phyloP scores from a whole-genome alignment of 2,329 filamentous ascomycete species.

The Claviceps humidiphila region DNA sequence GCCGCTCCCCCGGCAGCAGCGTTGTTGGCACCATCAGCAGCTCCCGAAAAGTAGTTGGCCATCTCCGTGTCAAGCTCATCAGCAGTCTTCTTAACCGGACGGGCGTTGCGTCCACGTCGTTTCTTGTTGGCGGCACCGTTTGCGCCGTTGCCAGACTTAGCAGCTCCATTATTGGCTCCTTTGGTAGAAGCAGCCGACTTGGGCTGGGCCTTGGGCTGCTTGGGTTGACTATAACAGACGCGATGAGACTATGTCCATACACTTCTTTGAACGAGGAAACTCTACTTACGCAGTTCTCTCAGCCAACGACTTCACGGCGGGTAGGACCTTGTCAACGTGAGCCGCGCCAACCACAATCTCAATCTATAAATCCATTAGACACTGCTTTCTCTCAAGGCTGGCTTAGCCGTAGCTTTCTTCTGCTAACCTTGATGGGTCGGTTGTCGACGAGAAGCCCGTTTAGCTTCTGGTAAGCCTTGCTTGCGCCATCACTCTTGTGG shows the following conservation, averaged over 20 bases:
- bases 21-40: constrained; percentile 31
- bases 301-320: constrained; percentile 56
- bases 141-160: constrained; percentile 25
- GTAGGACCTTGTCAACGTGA: constrained; percentile 52
- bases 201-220: constrained; percentile 39
- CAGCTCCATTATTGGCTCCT: constrained; percentile 19
- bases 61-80: constrained; percentile 97
- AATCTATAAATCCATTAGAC: constrained; percentile 42
- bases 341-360: constrained; percentile 79
- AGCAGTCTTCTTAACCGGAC: constrained; percentile 72
- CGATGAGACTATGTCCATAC: no score
- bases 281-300: constrained; percentile 63
- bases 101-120: constrained; percentile 44
- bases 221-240: constrained; percentile 8
- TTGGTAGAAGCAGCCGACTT: constrained; percentile 72
- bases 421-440: constrained; percentile 68
- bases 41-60: constrained; percentile 73
- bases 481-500: constrained; percentile 64
- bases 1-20: constrained; percentile 30
- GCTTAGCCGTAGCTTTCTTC: background rate
- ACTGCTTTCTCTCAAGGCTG: background rate
- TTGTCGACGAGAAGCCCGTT: constrained; percentile 87
- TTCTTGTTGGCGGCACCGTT: constrained; percentile 39
- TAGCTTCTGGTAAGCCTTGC: constrained; percentile 68
- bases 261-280: background rate